Evolutionary conservation across 768 basidiomycete genomes (phyloP), one percentile per base, ranked within the genome.

Genomic region (Phaeotremella fagi): DNA sequence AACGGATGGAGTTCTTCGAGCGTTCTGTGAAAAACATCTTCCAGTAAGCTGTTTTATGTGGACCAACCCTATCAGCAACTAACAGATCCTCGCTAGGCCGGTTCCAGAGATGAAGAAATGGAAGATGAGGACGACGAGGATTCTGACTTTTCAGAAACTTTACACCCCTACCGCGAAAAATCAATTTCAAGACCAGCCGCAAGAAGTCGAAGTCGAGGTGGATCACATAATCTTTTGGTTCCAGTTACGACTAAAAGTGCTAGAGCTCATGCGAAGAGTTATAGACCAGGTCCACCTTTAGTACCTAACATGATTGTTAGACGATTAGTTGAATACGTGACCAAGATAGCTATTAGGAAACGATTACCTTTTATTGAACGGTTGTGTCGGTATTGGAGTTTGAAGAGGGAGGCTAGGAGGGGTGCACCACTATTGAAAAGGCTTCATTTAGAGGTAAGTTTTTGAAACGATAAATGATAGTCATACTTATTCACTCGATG

Each of bases 371-470:
- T 92, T 50, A 75, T 98, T 12, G 80, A 83, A 44, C 74, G 83
- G 64, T 79, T 91, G 27, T 92, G 88, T 66, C 82, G 83, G 66
- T 99, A 97, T 68, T 99, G 95, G 95, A 97, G 95, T 75, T 73
- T 99, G 73, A 98, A 99, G 76, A 79, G 95, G 3, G 94, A 98
- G 71, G 89, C 84, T 1, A 81, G 95, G 57, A 76, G 94, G 35
- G 95, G 95, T 3, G 95, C 95, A 7, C 94, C 95, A 11, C 74
- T 98, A 55, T 74, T 99, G 60, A 98, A 98, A 75, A 72, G 95
- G 48, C 71, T 99, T 52, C 91, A 99, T 76, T 78, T 98, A 24
- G 94, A 99, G 73, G 79, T 79, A 48, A 51, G 76, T 45, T 7
- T 12, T 36, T 15, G 24, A 22, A 43, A 7, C 20, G 26, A 4